A percentile compares a stretch with the other conserved stretches of the same genome.
Evolutionary conservation across 169 alveolate species (phyloP).

Genomic region (Plasmodium cynomolgi): DNA sequence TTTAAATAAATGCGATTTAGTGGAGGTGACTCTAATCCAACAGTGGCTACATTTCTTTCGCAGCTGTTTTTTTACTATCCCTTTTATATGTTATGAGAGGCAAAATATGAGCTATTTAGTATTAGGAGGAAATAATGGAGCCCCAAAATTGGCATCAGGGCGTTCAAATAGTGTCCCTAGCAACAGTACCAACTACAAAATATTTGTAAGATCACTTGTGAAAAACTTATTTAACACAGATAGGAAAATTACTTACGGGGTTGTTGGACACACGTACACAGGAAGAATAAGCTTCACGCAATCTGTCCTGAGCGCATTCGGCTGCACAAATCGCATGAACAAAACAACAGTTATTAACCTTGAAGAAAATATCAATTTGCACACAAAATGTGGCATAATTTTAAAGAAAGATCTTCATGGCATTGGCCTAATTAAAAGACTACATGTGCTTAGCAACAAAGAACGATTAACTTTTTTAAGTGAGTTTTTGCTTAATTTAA

Average conservation of each 20-base stretch:
- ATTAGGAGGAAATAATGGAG: not conserved
- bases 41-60: conserved; percentile 63
- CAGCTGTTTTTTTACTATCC: conserved; percentile 29
- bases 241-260: conserved; percentile 46
- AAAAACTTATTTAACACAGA: not conserved
- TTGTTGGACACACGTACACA: conserved; percentile 66
- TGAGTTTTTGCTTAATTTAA: conserved; percentile 20
- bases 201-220: not conserved
- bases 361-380: conserved; percentile 24
- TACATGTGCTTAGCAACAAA: conserved; percentile 16
- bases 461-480: conserved; percentile 23
- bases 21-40: conserved; percentile 23
- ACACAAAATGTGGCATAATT: conserved; percentile 41
- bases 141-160: not conserved
- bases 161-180: not conserved
- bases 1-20: conserved; percentile 68
- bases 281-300: conserved; percentile 46
- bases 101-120: not conserved
- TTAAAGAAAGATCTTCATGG: conserved; percentile 39
- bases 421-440: conserved; percentile 37
- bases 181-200: conserved; percentile 17
- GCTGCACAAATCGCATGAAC: not conserved
- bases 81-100: conserved; percentile 16
- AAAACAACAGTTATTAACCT: conserved; percentile 1
- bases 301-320: conserved; percentile 10